phyloP scores from a whole-genome alignment of 129 eudicot species.

The Solidago caesia region DNA sequence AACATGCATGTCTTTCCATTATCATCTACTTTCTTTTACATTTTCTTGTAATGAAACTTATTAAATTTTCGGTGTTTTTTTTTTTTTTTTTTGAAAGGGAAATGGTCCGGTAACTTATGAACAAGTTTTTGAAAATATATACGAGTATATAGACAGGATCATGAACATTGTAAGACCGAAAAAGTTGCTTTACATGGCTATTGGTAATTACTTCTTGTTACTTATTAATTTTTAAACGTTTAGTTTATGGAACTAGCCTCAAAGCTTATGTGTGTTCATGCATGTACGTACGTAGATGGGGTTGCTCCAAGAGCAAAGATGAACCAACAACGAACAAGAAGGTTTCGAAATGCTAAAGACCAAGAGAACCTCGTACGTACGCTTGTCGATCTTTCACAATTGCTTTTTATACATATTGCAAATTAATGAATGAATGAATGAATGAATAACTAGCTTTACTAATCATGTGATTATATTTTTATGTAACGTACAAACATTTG shows the following conservation, averaged over 20 bases:
- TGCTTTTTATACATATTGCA: no score
- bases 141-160: conserved; percentile 53
- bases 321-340: conserved; percentile 63
- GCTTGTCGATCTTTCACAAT: background rate
- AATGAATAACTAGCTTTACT: background rate
- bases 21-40: background rate
- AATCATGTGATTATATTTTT: background rate
- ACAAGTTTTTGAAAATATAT: conserved; percentile 45
- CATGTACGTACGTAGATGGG: conserved; percentile 41
- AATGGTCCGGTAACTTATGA: conserved; percentile 41
- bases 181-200: conserved; percentile 60
- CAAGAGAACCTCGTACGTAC: conserved; percentile 33
- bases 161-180: conserved; percentile 55
- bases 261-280: background rate
- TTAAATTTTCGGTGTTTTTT: background rate
- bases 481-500: background rate
- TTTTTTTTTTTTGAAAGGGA: conserved; percentile 23
- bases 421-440: no score
- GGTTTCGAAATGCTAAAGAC: conserved; percentile 47
- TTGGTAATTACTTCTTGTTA: conserved; percentile 33
- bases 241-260: no score
- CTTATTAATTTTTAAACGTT: background rate
- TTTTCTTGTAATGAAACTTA: background rate
- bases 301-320: conserved; percentile 74
- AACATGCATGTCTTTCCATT: background rate